phyloP scores from a whole-genome alignment of 2,329 filamentous ascomycete genomes.

The Hypoxylon sp. region DNA sequence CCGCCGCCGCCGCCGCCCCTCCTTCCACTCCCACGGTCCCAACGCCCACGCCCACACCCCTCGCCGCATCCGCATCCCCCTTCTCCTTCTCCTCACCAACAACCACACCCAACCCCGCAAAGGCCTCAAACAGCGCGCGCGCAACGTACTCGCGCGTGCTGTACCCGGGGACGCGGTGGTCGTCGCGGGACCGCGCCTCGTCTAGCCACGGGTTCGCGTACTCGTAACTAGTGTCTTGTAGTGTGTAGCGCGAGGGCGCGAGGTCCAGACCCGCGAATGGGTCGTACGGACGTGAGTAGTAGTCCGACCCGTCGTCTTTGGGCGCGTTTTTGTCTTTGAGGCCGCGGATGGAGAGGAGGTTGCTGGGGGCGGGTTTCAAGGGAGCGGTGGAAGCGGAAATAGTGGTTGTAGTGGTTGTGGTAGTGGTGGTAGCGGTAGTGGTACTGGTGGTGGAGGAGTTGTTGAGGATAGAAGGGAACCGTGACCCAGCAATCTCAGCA shows the following conservation, averaged over 20 bases:
- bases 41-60: too few relatives aligned
- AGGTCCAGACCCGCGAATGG: slow-evolving; percentile 83
- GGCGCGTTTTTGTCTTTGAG: slow-evolving; percentile 73
- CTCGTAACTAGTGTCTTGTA: slow-evolving; percentile 66
- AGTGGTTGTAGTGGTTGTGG: slow-evolving; percentile 39
- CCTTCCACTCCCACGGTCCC: slow-evolving; percentile 49
- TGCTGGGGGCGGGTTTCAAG: slow-evolving; percentile 52
- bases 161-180: slow-evolving; percentile 85
- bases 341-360: slow-evolving; percentile 79
- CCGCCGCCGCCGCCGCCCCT: slow-evolving; percentile 12
- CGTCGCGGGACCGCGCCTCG: slow-evolving; percentile 73
- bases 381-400: slow-evolving; percentile 50
- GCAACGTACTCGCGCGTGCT: slow-evolving; percentile 85
- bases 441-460: slow-evolving; percentile 42
- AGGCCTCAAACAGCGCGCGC: slow-evolving; percentile 87
- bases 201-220: slow-evolving; percentile 85
- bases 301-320: slow-evolving; percentile 69
- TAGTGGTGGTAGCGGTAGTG: slow-evolving; percentile 7
- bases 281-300: slow-evolving; percentile 87
- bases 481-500: slow-evolving; percentile 60
- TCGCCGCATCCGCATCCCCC: slow-evolving; percentile 56
- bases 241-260: slow-evolving; percentile 76
- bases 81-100: slow-evolving; percentile 89
- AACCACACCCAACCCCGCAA: slow-evolving; percentile 89
- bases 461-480: slow-evolving; percentile 50